Evolutionary conservation across 306 rosid genomes (phyloP), one percentile per base, ranked within the genome.

Genomic region (Adenanthera pavonina): DNA sequence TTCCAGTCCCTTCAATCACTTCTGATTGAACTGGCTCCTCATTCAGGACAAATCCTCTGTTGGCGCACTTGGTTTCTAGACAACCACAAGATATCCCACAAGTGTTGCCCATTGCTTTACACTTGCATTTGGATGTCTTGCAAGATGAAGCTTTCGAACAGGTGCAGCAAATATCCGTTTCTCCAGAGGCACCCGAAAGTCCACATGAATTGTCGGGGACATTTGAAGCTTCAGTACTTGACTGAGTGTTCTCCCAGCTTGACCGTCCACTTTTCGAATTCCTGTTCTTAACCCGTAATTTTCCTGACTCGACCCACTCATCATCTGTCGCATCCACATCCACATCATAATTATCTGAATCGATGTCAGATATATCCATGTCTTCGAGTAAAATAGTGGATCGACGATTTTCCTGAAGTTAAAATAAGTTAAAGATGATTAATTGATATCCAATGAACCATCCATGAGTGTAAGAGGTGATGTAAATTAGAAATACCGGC

Each of bases 11-110:
- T 80, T 85, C 86, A 76, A 60, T 78, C 4, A 38, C 41, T 19
- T 81, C 88, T 1, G 35, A 48, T 30, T 74, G 77, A n/a, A 56
- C 76, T 8, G 17, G 36, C 33, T 78, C 75, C 9, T 83, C 85
- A 8, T 66, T 84, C n/a, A 74, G 59, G 44, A 64, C 25, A 13
- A 77, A 41, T 34, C 38, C 87, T 86, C 94, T 86, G 57, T 95
- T 95, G 75, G 94, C 83, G 80, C 99, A 95, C 86, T 85, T 93
- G 0, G 87, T 44, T 40, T 88, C 74, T 47, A 80, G 72, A 69
- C 99, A 95, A 67, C 97, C 90, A 69, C 99, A 95, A 33, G 90
- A 88, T 5, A 78, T 48, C 40, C 99, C 97, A 73, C 99, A 95
- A 25, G 30, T 35, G 38, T 82, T 84, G 5, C 93, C 92, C 30